Conservation (phyloP, 371 early-diverging fungal genomes). For the Mucor piriformis region DNA sequence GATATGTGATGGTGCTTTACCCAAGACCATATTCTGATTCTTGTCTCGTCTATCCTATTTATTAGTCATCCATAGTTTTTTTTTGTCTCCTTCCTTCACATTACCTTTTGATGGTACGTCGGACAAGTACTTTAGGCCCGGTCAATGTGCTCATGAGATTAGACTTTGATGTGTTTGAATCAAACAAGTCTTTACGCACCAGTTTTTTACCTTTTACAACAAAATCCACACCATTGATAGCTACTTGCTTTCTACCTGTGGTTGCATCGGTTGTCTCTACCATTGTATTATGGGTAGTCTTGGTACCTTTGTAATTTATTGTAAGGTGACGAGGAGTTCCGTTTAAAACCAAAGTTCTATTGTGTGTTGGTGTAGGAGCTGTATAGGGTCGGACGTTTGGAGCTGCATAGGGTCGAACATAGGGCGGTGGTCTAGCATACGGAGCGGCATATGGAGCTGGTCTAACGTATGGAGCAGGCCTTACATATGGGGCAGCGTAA, state of each 20-base stretch:
- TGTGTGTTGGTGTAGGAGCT: background rate
- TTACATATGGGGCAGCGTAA: background rate
- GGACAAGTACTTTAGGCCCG: slow-evolving; percentile 21
- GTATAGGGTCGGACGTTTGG: background rate
- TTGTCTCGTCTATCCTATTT: slow-evolving; percentile 12
- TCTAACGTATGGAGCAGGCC: slow-evolving; percentile 5
- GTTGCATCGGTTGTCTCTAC: slow-evolving; percentile 13
- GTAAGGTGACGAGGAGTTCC: slow-evolving; percentile 14
- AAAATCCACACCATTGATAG: slow-evolving; percentile 47
- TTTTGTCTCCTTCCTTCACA: background rate
- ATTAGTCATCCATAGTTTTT: background rate
- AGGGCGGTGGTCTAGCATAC: background rate
- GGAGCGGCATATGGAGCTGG: background rate
- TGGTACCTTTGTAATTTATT: slow-evolving; percentile 12
- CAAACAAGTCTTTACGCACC: slow-evolving; percentile 37
- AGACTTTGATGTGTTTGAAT: slow-evolving; percentile 11
- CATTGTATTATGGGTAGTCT: slow-evolving; percentile 8
- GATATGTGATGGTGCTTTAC: slow-evolving; percentile 10
- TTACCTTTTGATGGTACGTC: slow-evolving; percentile 26
- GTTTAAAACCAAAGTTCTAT: background rate
- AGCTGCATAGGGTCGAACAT: background rate
- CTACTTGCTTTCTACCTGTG: slow-evolving; percentile 39
- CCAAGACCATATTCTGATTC: slow-evolving; percentile 29
- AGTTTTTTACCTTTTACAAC: slow-evolving; percentile 49
- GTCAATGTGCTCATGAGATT: slow-evolving; percentile 2